These are phyloP conservation scores for Raphanus raphanistrum DNA, from an alignment of 345 rosid species.

Conservation along the genomic window DNA sequence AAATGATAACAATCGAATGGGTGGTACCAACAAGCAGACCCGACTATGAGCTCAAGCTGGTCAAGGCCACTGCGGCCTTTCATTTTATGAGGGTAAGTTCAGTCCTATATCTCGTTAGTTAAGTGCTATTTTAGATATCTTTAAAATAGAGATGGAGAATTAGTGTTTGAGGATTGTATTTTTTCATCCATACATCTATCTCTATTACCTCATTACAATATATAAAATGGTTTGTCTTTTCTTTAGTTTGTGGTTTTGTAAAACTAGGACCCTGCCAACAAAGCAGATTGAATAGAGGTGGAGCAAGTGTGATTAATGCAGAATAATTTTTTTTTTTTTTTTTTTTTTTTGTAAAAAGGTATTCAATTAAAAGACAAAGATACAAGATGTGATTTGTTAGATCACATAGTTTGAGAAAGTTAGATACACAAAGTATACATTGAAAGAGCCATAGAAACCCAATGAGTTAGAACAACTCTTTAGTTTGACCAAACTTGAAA, in stretches of 20 bases:
- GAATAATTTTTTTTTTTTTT: neutral
- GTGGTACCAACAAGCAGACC: neutral
- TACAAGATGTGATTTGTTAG: too few relatives aligned
- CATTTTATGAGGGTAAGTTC: neutral
- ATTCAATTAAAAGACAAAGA: too few relatives aligned
- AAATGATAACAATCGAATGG: neutral
- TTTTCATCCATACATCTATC: neutral
- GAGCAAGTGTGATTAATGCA: neutral
- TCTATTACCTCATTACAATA: neutral
- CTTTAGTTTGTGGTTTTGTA: neutral
- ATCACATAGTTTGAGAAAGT: too few relatives aligned
- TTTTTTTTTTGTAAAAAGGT: too few relatives aligned
- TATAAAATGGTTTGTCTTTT: neutral
- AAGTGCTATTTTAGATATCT: neutral
- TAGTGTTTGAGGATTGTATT: neutral
- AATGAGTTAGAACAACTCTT: too few relatives aligned
- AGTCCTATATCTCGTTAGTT: neutral
- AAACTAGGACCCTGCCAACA: neutral
- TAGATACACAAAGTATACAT: too few relatives aligned
- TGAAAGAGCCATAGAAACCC: too few relatives aligned
- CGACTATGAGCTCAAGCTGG: neutral
- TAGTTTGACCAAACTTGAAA: too few relatives aligned
- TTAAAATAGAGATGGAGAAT: neutral
- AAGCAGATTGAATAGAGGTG: neutral
- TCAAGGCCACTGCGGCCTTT: neutral